Evolutionary conservation across 306 rosid genomes (phyloP), one percentile per base, ranked within the genome.

Genomic region (Quercus bicolor): DNA sequence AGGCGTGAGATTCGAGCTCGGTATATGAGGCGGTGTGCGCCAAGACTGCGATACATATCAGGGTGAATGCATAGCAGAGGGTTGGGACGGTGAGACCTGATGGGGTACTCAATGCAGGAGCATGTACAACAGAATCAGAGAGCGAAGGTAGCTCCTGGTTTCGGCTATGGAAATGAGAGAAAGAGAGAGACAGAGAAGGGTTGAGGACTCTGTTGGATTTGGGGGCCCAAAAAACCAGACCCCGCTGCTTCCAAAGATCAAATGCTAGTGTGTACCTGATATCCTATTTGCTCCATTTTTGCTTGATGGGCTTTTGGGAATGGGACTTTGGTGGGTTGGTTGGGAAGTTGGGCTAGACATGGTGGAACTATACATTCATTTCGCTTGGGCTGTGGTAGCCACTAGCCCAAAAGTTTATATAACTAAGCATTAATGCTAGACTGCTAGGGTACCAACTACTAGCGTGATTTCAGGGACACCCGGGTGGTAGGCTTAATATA

Each of bases 1-100:
- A 77, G 88, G 68, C 73, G 56, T 0, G 90, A 74, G 28, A 92
- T 95, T 57, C 85, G 92, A 72, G 90, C 82, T 18, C 98, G 89
- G 88, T 86, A 91, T n/a, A 90, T 73, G 82, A 88, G 93, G 91
- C 94, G 97, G 65, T 78, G 87, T 55, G 90, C 90, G 77, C 95
- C 92, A 77, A 91, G 84, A 83, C 89, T 81, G 48, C 76, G 90
- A 90, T 84, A 87, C 98, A 95, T 94, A 81, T 92, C 95, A 89
- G 83, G 84, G 84, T 0, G 80, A 86, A 85, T 78, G 87, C 97
- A 90, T 93, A 87, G 79, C 87, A 77, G 45, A 4, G 45, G 51
- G 68, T 43, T 81, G 75, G 75, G 71, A n/a, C 14, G 6, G 20
- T 28, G 73, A 70, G 73, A 75, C 34, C 74, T 28, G 75, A 65